Evolutionary conservation across 768 basidiomycete species (phyloP).

Genomic region (Suillus americanus): DNA sequence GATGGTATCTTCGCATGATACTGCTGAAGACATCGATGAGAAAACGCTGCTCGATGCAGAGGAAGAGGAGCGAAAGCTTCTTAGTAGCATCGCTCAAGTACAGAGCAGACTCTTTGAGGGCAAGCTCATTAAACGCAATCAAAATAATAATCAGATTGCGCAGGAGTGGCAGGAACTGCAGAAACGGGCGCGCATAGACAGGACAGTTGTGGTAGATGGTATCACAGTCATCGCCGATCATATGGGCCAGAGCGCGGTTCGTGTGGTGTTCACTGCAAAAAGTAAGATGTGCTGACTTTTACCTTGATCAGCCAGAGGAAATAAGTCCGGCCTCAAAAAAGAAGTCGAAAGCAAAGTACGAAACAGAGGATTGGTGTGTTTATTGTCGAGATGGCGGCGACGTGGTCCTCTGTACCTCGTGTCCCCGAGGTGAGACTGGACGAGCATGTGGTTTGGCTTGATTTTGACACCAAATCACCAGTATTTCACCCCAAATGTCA

Average conservation of each 20-base stretch:
- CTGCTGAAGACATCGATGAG: conserved; percentile 12
- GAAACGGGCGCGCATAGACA: conserved; percentile 42
- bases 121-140: conserved; percentile 33
- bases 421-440: conserved; percentile 50
- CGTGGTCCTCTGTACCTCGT: conserved; percentile 44
- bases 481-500: conserved; percentile 56
- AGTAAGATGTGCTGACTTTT: not conserved
- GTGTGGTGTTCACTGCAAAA: conserved; percentile 5
- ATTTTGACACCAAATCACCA: conserved; percentile 18
- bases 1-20: conserved; percentile 19
- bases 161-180: conserved; percentile 46
- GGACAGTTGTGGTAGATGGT: conserved; percentile 40
- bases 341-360: conserved; percentile 37
- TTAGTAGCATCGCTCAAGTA: conserved; percentile 59
- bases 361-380: conserved; percentile 59
- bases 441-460: not conserved
- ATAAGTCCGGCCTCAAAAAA: conserved; percentile 27
- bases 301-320: conserved; percentile 15
- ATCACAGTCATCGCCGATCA: conserved; percentile 32
- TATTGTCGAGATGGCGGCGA: conserved; percentile 61
- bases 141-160: conserved; percentile 43
- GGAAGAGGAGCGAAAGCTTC: conserved; percentile 50
- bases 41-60: conserved; percentile 43
- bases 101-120: conserved; percentile 61
- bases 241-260: conserved; percentile 29